Evolutionary conservation across 2,329 filamentous ascomycete species (phyloP), one percentile per base, ranked within the genome.

Genomic region (Calonectria pseudoreteaudii): DNA sequence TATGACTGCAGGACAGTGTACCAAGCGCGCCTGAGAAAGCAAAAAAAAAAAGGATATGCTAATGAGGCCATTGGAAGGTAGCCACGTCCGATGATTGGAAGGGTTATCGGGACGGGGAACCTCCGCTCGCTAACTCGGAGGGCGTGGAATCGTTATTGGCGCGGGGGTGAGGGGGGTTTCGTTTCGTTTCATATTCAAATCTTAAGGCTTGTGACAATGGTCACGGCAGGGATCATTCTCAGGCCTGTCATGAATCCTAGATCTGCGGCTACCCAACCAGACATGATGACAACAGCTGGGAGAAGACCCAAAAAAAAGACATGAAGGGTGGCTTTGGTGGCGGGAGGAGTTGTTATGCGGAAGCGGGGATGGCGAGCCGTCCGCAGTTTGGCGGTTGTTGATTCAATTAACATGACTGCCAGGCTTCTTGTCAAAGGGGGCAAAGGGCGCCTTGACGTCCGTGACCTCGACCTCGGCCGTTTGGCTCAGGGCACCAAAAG

Each of bases 131-230:
- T 20, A 36, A 18, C 56, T 13, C 11, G 14, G 36, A 62, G 34
- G 56, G 56, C n/a, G 56, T 28, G 31, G 20, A 62, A 62, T 62
- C 34, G 38, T 41, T 41, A 44, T 69, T 60, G 36, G 49, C 30
- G 68, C 47, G 68, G 58, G 44, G 34, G 47, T 26, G 47, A 41
- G 64, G 47, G 56, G 66, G 60, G 30, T 50, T 65, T 28, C 41
- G 71, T 73, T 69, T 68, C 50, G 71, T 73, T 73, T 73, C 71
- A 73, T 31, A n/a, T 73, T 44, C 30, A 64, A 62, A 66, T 73
- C 60, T 50, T 66, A 66, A 28, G 60, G 34, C 50, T 58, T 41
- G 58, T 47, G 38, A 66, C 41, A 66, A 14, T 73, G 66, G 71
- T 28, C 16, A 23, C 26, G 50, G 34, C 66, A 72, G 70, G 70